Conservation (phyloP, 805 yeast species). For the Lipomyces lipofer region DNA sequence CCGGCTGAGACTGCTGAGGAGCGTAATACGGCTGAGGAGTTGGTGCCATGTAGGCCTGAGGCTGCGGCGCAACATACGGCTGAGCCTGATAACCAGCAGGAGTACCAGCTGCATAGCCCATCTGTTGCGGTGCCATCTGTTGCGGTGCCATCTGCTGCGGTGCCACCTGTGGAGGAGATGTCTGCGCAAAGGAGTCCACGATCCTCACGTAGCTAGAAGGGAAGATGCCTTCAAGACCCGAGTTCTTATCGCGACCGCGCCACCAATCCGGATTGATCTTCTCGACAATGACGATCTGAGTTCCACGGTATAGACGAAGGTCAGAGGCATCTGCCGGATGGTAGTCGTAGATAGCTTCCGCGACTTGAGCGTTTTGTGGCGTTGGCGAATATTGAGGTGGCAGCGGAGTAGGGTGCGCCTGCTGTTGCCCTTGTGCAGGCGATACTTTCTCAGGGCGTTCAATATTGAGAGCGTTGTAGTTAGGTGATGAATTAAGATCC, state of each 20-base stretch:
- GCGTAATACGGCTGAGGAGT: slow-evolving; percentile 8
- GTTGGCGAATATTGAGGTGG: slow-evolving; percentile 32
- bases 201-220: slow-evolving; percentile 81
- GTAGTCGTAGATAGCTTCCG: slow-evolving; percentile 72
- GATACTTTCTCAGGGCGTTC: neutral
- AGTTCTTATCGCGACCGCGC: slow-evolving; percentile 59
- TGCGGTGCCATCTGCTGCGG: slow-evolving; percentile 20
- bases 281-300: slow-evolving; percentile 66
- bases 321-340: slow-evolving; percentile 76
- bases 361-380: slow-evolving; percentile 40
- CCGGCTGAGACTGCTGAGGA: slow-evolving; percentile 31
- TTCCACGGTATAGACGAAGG: slow-evolving; percentile 63
- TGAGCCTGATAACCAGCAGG: slow-evolving; percentile 18
- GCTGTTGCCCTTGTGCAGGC: neutral
- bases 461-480: slow-evolving; percentile 10
- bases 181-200: slow-evolving; percentile 32
- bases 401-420: slow-evolving; percentile 19
- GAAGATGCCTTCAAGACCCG: slow-evolving; percentile 71
- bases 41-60: slow-evolving; percentile 26
- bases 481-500: slow-evolving; percentile 11
- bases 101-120: slow-evolving; percentile 2
- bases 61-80: slow-evolving; percentile 29
- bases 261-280: slow-evolving; percentile 87
- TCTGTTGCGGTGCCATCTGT: slow-evolving; percentile 14
- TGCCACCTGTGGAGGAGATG: slow-evolving; percentile 9